Base-by-base conservation (phyloP, 192 early-diverging fungal genomes). In the Thamnidium elegans region DNA sequence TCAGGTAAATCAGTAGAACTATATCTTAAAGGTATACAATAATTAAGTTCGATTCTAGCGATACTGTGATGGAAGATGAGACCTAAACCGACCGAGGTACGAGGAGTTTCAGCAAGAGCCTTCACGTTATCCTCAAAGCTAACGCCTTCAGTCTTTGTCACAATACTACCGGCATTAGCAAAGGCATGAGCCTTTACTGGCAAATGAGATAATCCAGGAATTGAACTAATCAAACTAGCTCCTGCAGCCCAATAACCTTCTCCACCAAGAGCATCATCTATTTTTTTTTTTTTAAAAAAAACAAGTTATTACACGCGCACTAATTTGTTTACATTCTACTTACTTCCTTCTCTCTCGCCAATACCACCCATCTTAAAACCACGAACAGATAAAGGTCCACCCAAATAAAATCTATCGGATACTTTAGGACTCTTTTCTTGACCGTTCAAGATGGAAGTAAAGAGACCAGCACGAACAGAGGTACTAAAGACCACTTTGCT, bases 351-450 rank as follows among this genome's bases (percentile, higher is more conserved):
- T 62, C 85, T 85, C 6, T 94, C 93, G 20, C 95, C 96, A 42
- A 97, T 78, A 3, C 96, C 96, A 71, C 84, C 84, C 45, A 89
- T 82, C 75, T 81, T 78, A 75, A 99, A 99, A 9, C 96, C 96
- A 34, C 96, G 82, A 9, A 99, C 78, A 21, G 88, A 89, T 47
- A 84, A 81, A 39, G 89, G 88, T 6, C 96, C 96, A 31, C 96
- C 96, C 20, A 99, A 71, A 64, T 88, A 83, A 73, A 97, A 95
- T 32, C 93, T 80, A 77, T 99, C 96, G 8, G 86, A 83, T 15
- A 96, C 74, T n/a, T 84, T 78, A 43, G 90, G 83, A 8, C 59
- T 52, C 17, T 76, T 75, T 5, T 51, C 45, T 6, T 9, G 15
- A 11, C 14, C 36, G n/a, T 71, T 70, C 32, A 73, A 73, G 4